Percentiles rank a stretch among this genome's conserved stretches.
phyloP scores from a whole-genome alignment of 1,139 yeast genomes.

The Pichia sp. region DNA sequence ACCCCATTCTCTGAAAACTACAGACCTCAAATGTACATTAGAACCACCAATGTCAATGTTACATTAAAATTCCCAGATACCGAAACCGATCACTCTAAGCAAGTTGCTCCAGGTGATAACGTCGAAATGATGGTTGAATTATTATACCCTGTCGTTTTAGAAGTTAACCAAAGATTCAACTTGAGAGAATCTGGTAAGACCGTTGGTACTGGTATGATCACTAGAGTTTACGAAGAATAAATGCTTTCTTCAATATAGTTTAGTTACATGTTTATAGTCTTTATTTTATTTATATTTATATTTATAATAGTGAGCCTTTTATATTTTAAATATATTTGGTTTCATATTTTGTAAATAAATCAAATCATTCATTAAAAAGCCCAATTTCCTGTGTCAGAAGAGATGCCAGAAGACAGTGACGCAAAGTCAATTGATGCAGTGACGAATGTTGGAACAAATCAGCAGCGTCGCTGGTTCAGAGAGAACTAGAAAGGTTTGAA shows the following conservation, averaged over 20 bases:
- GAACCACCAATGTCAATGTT: conserved; percentile 95
- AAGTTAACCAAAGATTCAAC: conserved; percentile 96
- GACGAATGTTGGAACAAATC: too few relatives aligned
- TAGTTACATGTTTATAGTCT: conserved; percentile 6
- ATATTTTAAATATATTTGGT: too few relatives aligned
- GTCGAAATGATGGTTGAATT: conserved; percentile 92
- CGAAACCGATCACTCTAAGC: conserved; percentile 76
- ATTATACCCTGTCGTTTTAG: conserved; percentile 88
- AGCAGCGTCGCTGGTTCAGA: too few relatives aligned
- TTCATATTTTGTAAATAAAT: too few relatives aligned
- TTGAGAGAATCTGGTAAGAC: conserved; percentile 99
- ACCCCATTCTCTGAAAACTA: conserved; percentile 95
- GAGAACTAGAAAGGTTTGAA: too few relatives aligned
- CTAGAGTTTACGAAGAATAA: conserved; percentile 74
- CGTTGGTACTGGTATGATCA: conserved; percentile 96
- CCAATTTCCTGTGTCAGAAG: too few relatives aligned
- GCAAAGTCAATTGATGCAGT: too few relatives aligned
- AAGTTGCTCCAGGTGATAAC: conserved; percentile 98
- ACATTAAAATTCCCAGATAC: conserved; percentile 88
- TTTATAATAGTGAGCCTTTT: too few relatives aligned
- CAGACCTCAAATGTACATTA: conserved; percentile 95
- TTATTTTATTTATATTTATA: neutral
- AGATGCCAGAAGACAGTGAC: too few relatives aligned
- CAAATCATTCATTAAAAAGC: too few relatives aligned
- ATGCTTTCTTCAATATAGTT: conserved; percentile 16